Evolutionary conservation across 2,329 filamentous ascomycete species (phyloP), one percentile per base, ranked within the genome.

Genomic region (Hypoxylon sp.): DNA sequence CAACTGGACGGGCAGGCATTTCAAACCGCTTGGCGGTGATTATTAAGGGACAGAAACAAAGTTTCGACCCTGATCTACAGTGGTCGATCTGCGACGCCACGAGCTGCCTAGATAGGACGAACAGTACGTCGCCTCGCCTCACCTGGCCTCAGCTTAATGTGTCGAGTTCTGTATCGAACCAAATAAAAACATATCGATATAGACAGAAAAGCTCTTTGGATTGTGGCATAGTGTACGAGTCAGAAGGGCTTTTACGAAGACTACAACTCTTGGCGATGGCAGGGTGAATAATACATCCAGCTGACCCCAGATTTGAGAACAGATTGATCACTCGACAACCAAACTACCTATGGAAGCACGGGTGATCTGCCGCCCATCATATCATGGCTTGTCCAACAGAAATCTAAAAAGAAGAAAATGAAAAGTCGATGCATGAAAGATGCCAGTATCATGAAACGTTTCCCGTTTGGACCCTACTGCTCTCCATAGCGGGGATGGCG

Each of bases 381-480:
- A 23, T 45, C 9, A 49, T 43, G 9, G 5, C 32, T 28, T 19
- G 6, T n/a, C 55, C 43, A 17, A 48, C 30, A 52, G 49, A 63
- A 68, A 23, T 38, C 10, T 6, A 48, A 32, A 60, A 53, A 34
- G 38, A 41, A 17, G 17, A 30, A 49, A 60, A 45, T 25, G n/a
- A 34, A 56, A 19, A 51, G 45, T 50, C 36, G 43, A 9, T 23
- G 67, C 61, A 69, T 67, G 34, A 60, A 71, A 32, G 48, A 53
- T 60, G 61, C 34, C 46, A 50, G 36, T 49, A 62, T 57, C 57
- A 41, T 69, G 67, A 71, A 71, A 71, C 69, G 25, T 43, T 50
- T 60, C 36, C 34, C 48, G 68, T 71, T 61, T 66, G 60, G 61
- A 41, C 69, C 66, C 61, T 65, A 49, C 6, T 30, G 32, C 41